Percentiles rank a stretch among this genome's conserved stretches.
Conservation (phyloP, 768 basidiomycete genomes). For the Amanita polypyramis region DNA sequence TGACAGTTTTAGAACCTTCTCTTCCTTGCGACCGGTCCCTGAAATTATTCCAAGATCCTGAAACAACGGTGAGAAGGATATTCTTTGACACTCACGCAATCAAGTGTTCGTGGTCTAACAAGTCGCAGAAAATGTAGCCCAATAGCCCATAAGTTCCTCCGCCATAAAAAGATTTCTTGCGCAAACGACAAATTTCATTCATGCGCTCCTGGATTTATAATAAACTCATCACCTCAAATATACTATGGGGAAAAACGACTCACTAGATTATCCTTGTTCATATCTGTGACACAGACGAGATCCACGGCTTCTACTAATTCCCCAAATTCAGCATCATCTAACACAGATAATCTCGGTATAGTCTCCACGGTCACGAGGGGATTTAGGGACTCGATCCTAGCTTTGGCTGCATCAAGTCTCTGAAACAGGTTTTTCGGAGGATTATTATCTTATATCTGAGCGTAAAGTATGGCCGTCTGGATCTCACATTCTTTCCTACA, state of each 20-base stretch:
- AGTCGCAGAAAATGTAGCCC: slow-evolving; percentile 93
- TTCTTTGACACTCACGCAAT: slow-evolving; percentile 49
- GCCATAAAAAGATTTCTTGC: slow-evolving; percentile 77
- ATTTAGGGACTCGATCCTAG: slow-evolving; percentile 82
- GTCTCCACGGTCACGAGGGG: slow-evolving; percentile 81
- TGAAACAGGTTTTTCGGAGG: slow-evolving; percentile 29
- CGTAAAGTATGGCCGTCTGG: slow-evolving; percentile 9
- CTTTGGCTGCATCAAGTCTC: slow-evolving; percentile 80
- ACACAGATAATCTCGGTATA: slow-evolving; percentile 35
- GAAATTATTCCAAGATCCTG: slow-evolving; percentile 6
- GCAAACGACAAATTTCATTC: slow-evolving; percentile 70
- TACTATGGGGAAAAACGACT: slow-evolving; percentile 22
- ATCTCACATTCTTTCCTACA: slow-evolving; percentile 74
- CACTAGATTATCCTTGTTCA: slow-evolving; percentile 60
- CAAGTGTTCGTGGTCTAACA: slow-evolving; percentile 80
- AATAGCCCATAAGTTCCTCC: slow-evolving; percentile 84
- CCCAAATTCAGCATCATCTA: slow-evolving; percentile 40
- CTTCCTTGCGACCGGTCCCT: slow-evolving; percentile 58
- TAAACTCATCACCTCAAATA: slow-evolving; percentile 2
- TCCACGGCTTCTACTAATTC: slow-evolving; percentile 58
- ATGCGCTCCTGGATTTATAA: slow-evolving; percentile 46
- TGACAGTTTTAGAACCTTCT: slow-evolving; percentile 49
- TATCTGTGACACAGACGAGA: slow-evolving; percentile 82
- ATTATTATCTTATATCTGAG: slow-evolving; percentile 29
- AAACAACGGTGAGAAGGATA: slow-evolving; percentile 4